Conservation (phyloP, 2,329 filamentous ascomycete genomes). For the Alternaria atra region DNA sequence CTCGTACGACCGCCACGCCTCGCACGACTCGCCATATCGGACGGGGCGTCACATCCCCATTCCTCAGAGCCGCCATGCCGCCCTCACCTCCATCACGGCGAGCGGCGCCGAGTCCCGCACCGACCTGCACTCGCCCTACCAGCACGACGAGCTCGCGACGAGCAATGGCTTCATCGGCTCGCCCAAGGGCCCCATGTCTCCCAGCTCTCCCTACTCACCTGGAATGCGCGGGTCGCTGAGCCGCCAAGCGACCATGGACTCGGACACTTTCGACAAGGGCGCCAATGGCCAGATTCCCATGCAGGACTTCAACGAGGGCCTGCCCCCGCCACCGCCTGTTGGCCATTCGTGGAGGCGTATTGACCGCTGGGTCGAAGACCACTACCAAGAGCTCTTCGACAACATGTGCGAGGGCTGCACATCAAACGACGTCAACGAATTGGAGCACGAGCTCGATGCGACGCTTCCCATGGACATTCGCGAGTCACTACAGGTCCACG, state of each 20-base stretch:
- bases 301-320: conserved; percentile 92
- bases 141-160: conserved; percentile 70
- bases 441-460: conserved; percentile 95
- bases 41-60: conserved; percentile 90
- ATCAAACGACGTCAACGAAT: conserved; percentile 92
- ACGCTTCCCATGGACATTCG: conserved; percentile 92
- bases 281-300: conserved; percentile 88
- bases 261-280: conserved; percentile 66
- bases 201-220: conserved; percentile 82
- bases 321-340: conserved; percentile 88
- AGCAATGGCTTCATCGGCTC: conserved; percentile 69
- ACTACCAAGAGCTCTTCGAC: conserved; percentile 93
- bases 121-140: conserved; percentile 81
- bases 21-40: conserved; percentile 90
- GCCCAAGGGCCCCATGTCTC: conserved; percentile 65
- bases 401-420: conserved; percentile 93
- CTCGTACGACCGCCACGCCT: conserved; percentile 83
- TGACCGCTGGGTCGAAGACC: conserved; percentile 90
- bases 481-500: conserved; percentile 88
- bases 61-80: conserved; percentile 79
- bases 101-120: conserved; percentile 84
- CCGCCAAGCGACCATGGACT: conserved; percentile 66
- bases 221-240: conserved; percentile 84
- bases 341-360: conserved; percentile 93
- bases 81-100: conserved; percentile 87